Conservation (phyloP, 371 early-diverging fungal species). For the Mucor piriformis region DNA sequence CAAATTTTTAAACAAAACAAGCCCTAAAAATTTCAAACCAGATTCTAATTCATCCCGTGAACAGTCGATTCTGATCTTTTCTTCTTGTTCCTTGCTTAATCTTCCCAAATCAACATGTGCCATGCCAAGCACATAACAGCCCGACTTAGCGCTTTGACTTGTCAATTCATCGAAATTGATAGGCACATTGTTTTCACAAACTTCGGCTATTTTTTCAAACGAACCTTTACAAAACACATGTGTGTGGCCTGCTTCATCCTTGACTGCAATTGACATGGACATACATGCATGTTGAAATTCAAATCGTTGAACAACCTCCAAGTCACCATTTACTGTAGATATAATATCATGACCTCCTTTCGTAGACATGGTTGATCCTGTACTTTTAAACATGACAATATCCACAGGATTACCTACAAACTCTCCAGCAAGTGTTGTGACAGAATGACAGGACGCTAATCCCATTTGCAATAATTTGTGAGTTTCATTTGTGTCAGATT, state of each 20-base stretch:
- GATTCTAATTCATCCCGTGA: slow-evolving; percentile 67
- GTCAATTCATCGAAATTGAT: slow-evolving; percentile 52
- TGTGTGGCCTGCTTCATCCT: slow-evolving; percentile 42
- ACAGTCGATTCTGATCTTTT: slow-evolving; percentile 29
- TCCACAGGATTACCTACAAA: slow-evolving; percentile 89
- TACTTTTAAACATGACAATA: slow-evolving; percentile 79
- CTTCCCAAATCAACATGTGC: slow-evolving; percentile 62
- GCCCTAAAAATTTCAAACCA: slow-evolving; percentile 59
- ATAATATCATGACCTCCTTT: not conserved
- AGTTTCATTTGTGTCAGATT: not conserved
- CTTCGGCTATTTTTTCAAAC: slow-evolving; percentile 66
- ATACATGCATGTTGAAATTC: slow-evolving; percentile 83
- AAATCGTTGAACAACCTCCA: slow-evolving; percentile 64
- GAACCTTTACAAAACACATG: slow-evolving; percentile 80
- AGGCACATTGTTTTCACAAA: slow-evolving; percentile 52
- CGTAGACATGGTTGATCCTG: slow-evolving; percentile 26
- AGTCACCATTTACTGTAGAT: not conserved
- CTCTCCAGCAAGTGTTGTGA: slow-evolving; percentile 58
- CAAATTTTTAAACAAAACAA: slow-evolving; percentile 83
- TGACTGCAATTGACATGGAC: slow-evolving; percentile 79
- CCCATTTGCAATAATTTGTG: slow-evolving; percentile 49
- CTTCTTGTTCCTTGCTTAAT: slow-evolving; percentile 22
- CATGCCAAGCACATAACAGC: slow-evolving; percentile 78
- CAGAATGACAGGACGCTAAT: slow-evolving; percentile 76
- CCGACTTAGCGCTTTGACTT: slow-evolving; percentile 62